These are phyloP conservation scores for Ophiostoma perfectum DNA, from an alignment of 2,329 filamentous ascomycete species.

Conservation along the genomic window DNA sequence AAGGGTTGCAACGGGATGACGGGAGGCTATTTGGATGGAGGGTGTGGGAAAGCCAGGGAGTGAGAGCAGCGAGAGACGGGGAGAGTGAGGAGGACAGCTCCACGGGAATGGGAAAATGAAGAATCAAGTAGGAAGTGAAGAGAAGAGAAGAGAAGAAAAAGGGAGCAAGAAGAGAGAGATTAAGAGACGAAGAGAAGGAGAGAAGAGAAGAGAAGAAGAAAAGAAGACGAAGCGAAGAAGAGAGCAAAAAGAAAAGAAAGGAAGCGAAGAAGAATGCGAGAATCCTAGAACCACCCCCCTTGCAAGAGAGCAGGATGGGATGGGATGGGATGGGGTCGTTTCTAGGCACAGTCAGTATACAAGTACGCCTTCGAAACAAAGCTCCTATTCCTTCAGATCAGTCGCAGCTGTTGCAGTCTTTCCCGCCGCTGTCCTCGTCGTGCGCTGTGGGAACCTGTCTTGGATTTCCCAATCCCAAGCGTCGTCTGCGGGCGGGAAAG, in stretches of 20 bases:
- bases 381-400: too few species aligned
- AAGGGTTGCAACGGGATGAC: slow-evolving; percentile 20
- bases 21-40: slow-evolving; percentile 17
- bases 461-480: too few species aligned
- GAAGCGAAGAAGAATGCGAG: background rate
- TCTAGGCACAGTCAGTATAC: too few species aligned
- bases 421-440: too few species aligned
- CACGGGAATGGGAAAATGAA: background rate
- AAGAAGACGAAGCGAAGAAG: background rate
- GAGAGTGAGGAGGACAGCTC: background rate
- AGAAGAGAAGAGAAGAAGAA: background rate
- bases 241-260: background rate
- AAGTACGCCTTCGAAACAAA: background rate
- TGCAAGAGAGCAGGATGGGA: background rate
- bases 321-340: background rate
- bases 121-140: background rate
- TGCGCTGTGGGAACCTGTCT: background rate
- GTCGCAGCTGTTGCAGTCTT: too few species aligned
- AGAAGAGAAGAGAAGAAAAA: background rate
- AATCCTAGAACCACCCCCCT: slow-evolving; percentile 12
- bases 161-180: background rate
- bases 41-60: background rate
- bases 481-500: slow-evolving; percentile 8
- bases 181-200: background rate
- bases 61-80: background rate